These are phyloP conservation scores for Pyrrhoderma noxium DNA, from an alignment of 1,284 basidiomycete genomes.

Conservation along the genomic window DNA sequence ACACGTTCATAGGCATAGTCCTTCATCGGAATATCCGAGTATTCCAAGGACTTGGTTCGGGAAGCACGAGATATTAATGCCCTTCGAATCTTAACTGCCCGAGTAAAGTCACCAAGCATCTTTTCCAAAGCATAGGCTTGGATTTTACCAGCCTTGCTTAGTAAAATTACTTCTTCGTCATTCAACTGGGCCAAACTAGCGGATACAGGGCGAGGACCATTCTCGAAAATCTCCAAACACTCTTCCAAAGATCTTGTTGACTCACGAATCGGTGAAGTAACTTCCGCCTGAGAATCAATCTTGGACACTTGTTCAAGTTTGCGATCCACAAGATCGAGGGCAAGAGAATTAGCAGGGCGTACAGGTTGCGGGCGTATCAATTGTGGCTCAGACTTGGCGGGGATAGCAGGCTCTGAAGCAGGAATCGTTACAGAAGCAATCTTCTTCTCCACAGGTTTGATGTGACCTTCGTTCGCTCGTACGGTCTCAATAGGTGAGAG, in stretches of 20 bases:
- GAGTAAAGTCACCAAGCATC: slow-evolving; percentile 77
- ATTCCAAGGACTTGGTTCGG: slow-evolving; percentile 78
- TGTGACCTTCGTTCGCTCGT: not conserved
- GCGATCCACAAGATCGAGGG: slow-evolving; percentile 30
- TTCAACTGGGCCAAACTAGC: slow-evolving; percentile 56
- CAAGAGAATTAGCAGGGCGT: slow-evolving; percentile 20
- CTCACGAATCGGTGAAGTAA: slow-evolving; percentile 22
- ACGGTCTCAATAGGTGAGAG: slow-evolving; percentile 3
- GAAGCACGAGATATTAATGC: slow-evolving; percentile 86
- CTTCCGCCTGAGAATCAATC: slow-evolving; percentile 21
- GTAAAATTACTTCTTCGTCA: slow-evolving; percentile 89
- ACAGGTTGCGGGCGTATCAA: slow-evolving; percentile 17
- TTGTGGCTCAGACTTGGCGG: slow-evolving; percentile 19
- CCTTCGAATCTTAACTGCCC: slow-evolving; percentile 84
- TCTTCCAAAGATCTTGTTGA: slow-evolving; percentile 64
- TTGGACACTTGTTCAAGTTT: slow-evolving; percentile 31
- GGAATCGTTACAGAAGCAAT: slow-evolving; percentile 19
- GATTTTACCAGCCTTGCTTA: slow-evolving; percentile 91
- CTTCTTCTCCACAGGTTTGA: not conserved
- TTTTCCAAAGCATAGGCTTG: slow-evolving; percentile 94
- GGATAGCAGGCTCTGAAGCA: slow-evolving; percentile 24
- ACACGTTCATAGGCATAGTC: slow-evolving; percentile 94
- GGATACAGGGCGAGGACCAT: slow-evolving; percentile 64
- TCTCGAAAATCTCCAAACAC: slow-evolving; percentile 81
- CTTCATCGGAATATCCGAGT: slow-evolving; percentile 75